A percentile compares a stretch with the other conserved stretches of the same genome.
Conservation (phyloP, 768 basidiomycete genomes). For the Tricholoma bakamatsutake region DNA sequence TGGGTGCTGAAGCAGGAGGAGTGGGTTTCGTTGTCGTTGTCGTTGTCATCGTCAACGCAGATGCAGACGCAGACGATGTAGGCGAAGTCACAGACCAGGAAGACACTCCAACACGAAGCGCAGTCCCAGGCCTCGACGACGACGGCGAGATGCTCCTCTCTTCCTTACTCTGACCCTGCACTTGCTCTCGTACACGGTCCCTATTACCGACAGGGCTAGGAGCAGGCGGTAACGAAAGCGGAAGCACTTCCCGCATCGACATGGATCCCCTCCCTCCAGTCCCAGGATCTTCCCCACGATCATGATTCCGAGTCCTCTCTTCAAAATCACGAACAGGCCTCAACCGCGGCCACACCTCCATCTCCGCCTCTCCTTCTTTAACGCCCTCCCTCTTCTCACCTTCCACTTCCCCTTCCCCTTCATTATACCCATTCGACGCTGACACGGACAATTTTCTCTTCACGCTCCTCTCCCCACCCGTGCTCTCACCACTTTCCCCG, state of each 20-base stretch:
- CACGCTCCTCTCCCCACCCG: not conserved
- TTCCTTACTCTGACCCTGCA: not conserved
- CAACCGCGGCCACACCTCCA: not conserved
- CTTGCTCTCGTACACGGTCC: too few species aligned
- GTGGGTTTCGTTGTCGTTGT: too few species aligned
- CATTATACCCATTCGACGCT: not conserved
- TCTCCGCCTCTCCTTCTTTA: not conserved
- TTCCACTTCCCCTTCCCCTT: not conserved
- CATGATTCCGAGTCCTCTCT: not conserved
- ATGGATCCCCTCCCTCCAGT: not conserved
- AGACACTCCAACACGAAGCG: not conserved
- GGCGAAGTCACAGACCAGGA: not conserved
- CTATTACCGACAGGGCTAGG: too few species aligned
- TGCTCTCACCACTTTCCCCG: too few species aligned
- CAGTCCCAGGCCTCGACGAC: too few species aligned
- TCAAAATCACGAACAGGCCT: not conserved
- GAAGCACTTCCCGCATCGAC: not conserved
- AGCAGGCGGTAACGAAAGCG: too few species aligned
- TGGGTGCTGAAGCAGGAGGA: too few species aligned
- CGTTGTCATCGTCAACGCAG: too few species aligned
- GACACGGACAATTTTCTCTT: not conserved
- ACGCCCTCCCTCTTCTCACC: not conserved
- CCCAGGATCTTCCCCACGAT: not conserved
- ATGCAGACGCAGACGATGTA: not conserved
- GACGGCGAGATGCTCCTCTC: not conserved